Evolutionary conservation across 495 filamentous ascomycete species (phyloP), one percentile per base, ranked within the genome.

Genomic region (Penicillium alfredii): DNA sequence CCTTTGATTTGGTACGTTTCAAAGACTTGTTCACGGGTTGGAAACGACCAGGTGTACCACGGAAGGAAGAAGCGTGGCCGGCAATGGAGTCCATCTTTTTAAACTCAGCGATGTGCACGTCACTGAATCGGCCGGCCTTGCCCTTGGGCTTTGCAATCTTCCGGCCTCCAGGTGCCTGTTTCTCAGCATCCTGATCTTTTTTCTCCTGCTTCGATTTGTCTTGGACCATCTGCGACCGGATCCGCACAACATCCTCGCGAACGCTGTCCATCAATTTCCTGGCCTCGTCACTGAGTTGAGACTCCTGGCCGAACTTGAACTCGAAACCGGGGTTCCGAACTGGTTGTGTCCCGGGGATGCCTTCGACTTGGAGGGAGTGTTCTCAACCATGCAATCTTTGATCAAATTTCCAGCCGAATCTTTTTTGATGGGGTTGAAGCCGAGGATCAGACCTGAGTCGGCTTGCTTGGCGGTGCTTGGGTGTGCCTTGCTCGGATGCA

Each of bases 81-180:
- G 76, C 85, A 58, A 96, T 96, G 8, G 87, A 94, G 49, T 94
- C 87, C 88, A 96, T 94, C 71, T 92, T 96, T 62, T 83, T 86
- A 67, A 96, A 96, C 52, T 88, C 73, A 32, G 78, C 76, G 76
- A 84, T 84, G 54, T 96, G 88, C 32, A 73, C 77, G 38, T 85
- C 77, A 49, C 85, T 93, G 63, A 80, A 96, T 4, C 88, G 74
- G 23, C 78, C 65, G 30, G 73, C 69, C 55, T 81, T 90, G 33
- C 86, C 82, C 60, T 82, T 92, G 12, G 88, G 76, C 30, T 73
- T 70, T 4, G 81, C 86, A 43, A 93, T 84, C 61, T 77, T 87
- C 40, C 88, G 80, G 9, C 64, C 71, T 29, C 61, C 68, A 18
- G 58, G 60, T 7, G 45, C 22, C 11, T 60, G 40, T 25, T 25